Conservation (phyloP, 2,329 filamentous ascomycete genomes). For the Huntiella moniliformis region DNA sequence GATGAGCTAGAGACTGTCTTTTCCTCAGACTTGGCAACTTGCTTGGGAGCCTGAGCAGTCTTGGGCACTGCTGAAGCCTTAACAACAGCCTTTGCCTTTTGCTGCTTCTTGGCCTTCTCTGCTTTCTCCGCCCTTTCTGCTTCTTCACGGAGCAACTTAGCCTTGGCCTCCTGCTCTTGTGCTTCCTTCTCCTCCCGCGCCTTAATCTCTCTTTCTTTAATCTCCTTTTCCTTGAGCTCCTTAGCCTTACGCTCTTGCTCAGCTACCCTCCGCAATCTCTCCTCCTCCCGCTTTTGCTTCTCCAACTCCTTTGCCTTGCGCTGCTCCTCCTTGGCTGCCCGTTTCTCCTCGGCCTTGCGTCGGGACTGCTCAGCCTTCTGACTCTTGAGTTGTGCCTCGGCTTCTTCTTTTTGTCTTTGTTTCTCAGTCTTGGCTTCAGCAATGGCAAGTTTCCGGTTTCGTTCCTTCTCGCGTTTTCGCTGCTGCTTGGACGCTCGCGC, state of each 20-base stretch:
- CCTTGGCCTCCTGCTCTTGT: slow-evolving; percentile 35
- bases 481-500: slow-evolving; percentile 90
- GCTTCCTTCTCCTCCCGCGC: slow-evolving; percentile 51
- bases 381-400: slow-evolving; percentile 58
- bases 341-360: slow-evolving; percentile 70
- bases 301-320: slow-evolving; percentile 85
- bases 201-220: slow-evolving; percentile 70
- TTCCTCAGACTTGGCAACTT: no score
- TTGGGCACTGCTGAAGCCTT: neutral
- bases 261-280: slow-evolving; percentile 58
- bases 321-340: slow-evolving; percentile 77
- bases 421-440: slow-evolving; percentile 81
- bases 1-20: no score
- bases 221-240: slow-evolving; percentile 45
- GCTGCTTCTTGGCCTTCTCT: neutral
- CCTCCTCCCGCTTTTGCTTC: slow-evolving; percentile 63
- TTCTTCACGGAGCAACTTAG: neutral
- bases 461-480: slow-evolving; percentile 87
- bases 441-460: slow-evolving; percentile 67
- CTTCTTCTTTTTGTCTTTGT: slow-evolving; percentile 75
- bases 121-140: neutral
- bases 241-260: slow-evolving; percentile 70
- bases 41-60: no score
- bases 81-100: neutral
- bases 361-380: slow-evolving; percentile 68